These are phyloP conservation scores for Diaporthe humulicola DNA, from an alignment of 2,329 filamentous ascomycete species.

Conservation along the genomic window DNA sequence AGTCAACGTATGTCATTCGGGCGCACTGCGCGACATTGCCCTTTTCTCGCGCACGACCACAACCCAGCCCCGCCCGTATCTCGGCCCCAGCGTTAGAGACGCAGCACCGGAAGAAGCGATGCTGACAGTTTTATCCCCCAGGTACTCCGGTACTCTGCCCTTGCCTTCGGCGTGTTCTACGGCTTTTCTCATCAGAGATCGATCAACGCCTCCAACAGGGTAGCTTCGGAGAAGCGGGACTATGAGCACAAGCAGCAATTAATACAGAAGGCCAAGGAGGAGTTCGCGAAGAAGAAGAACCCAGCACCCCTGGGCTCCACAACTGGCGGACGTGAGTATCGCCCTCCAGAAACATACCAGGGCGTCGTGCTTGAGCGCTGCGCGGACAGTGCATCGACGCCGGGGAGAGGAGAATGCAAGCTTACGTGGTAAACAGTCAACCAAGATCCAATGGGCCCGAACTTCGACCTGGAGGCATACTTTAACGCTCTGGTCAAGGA, in stretches of 20 bases:
- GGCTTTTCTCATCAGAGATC: slow-evolving; percentile 93
- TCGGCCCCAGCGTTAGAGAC: not conserved
- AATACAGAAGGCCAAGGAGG: slow-evolving; percentile 93
- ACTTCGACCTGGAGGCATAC: slow-evolving; percentile 93
- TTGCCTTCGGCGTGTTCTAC: slow-evolving; percentile 93
- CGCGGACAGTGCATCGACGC: slow-evolving; percentile 44
- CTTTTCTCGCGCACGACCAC: slow-evolving; percentile 38
- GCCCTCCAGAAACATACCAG: not conserved
- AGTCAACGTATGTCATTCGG: slow-evolving; percentile 71
- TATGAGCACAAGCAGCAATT: slow-evolving; percentile 92
- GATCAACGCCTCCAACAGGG: slow-evolving; percentile 79
- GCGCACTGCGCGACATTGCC: slow-evolving; percentile 34
- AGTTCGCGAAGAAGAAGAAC: slow-evolving; percentile 84
- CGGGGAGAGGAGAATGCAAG: not conserved
- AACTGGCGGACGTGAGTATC: slow-evolving; percentile 49
- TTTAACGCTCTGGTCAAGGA: slow-evolving; percentile 73
- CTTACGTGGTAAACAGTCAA: slow-evolving; percentile 51
- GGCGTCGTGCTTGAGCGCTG: not conserved
- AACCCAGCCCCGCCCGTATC: slow-evolving; percentile 38
- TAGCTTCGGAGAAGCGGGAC: slow-evolving; percentile 80
- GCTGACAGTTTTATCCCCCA: slow-evolving; percentile 55
- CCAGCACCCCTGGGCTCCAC: slow-evolving; percentile 53
- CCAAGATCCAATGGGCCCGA: slow-evolving; percentile 81
- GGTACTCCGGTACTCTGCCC: slow-evolving; percentile 97
- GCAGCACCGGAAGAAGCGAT: slow-evolving; percentile 4